These are phyloP conservation scores for Hyaloperonospora arabidopsidis DNA, from an alignment of 352 stramenopile genomes.

Conservation along the genomic window DNA sequence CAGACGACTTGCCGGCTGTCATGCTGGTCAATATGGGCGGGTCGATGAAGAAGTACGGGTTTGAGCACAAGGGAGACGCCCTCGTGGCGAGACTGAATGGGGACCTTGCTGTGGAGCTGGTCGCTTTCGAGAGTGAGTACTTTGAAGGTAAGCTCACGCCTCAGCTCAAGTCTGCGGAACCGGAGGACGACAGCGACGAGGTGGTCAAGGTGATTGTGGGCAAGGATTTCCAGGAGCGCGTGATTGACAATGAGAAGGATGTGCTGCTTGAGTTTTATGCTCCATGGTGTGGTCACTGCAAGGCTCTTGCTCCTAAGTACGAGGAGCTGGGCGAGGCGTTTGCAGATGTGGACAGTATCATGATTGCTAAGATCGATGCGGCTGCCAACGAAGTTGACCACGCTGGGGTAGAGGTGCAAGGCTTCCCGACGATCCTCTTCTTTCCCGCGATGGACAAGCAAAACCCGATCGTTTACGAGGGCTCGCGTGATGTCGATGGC, in stretches of 20 bases:
- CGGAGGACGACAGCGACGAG: slow-evolving; percentile 80
- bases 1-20: slow-evolving; percentile 76
- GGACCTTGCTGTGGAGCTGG: slow-evolving; percentile 42
- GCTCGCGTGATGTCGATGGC: slow-evolving; percentile 70
- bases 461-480: slow-evolving; percentile 82
- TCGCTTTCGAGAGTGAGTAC: slow-evolving; percentile 76
- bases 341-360: slow-evolving; percentile 82
- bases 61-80: slow-evolving; percentile 65
- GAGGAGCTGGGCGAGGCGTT: slow-evolving; percentile 87
- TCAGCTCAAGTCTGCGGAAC: slow-evolving; percentile 90
- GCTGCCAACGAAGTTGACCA: slow-evolving; percentile 93
- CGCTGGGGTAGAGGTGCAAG: slow-evolving; percentile 81
- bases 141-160: slow-evolving; percentile 80
- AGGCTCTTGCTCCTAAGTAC: slow-evolving; percentile 86
- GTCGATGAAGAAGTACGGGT: slow-evolving; percentile 91
- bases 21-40: slow-evolving; percentile 88
- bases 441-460: slow-evolving; percentile 88
- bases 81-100: slow-evolving; percentile 61
- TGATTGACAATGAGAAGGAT: slow-evolving; percentile 84
- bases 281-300: slow-evolving; percentile 89
- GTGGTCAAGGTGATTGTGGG: slow-evolving; percentile 89
- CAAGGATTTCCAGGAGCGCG: slow-evolving; percentile 87
- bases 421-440: slow-evolving; percentile 93
- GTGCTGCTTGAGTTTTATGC: slow-evolving; percentile 90
- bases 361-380: slow-evolving; percentile 94